Base-by-base conservation (phyloP, 768 basidiomycete species). In the Agaricus sinodeliciosus region DNA sequence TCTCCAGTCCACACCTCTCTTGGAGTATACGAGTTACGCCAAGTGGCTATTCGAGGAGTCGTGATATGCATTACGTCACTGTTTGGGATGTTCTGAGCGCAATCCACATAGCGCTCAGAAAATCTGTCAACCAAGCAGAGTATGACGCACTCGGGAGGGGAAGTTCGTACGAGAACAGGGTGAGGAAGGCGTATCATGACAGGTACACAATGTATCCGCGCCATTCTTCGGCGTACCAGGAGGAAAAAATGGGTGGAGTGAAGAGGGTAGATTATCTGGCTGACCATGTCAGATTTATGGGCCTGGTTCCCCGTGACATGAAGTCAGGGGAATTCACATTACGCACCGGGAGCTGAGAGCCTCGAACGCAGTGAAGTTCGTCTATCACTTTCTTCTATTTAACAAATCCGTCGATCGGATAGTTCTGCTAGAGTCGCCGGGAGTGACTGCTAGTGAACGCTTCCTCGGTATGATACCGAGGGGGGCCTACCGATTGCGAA, bases 11-110 rank as follows among this genome's bases (percentile, higher is more conserved):
- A 31, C 35, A 54, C 35, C 45, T 54, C n/a, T 44, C 52, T 43
- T 54, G 52, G 52, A 42, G 27, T 18, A 48, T 54, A 9, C 45
- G 41, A 1, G 52, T 54, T 4, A 43, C 37, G 11, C 39, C 45
- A 25, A 54, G 16, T 42, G 52, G 52, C 1, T 54, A 47, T 13
- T 54, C 52, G 16, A 34, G 46, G 18, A 54, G 52, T 9, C 16
- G 39, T 18, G 15, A 40, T 27, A 43, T 25, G 52, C 39, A 41
- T 34, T 54, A 42, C 28, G 45, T 54, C 12, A 54, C 52, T 8
- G 52, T 54, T 5, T 47, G 45, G 52, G 52, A 54, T 42, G 45
- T 54, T 19, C 15, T 54, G 27, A 48, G 47, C 9, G 46, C 52
- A n/a, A 35, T 54, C 11, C 40, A 54, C 19, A 40, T 18, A 18